These are phyloP conservation scores for Starmerella tilneyi DNA, from an alignment of 805 yeast genomes.

Conservation along the genomic window DNA sequence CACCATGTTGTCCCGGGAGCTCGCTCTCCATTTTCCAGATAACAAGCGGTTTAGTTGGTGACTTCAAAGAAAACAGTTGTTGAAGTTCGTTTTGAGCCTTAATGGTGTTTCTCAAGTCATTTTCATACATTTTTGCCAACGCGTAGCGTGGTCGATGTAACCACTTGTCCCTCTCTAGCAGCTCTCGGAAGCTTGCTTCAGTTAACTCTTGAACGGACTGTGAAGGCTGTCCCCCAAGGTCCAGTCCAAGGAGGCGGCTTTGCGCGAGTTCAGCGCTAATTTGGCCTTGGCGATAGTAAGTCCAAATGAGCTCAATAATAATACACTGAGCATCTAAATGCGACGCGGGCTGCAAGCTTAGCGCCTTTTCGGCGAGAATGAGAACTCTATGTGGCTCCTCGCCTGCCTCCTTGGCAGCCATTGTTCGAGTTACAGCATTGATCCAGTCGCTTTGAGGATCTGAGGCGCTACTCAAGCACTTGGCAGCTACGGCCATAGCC, in stretches of 20 bases:
- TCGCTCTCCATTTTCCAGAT: conserved; percentile 93
- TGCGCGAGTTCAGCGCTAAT: not conserved
- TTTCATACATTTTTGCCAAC: conserved; percentile 50
- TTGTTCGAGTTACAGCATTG: conserved; percentile 1
- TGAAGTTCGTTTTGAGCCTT: conserved; percentile 58
- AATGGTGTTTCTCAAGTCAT: conserved; percentile 42
- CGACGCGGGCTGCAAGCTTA: not conserved
- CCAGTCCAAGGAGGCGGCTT: not conserved
- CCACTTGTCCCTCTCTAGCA: conserved; percentile 72
- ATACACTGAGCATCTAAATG: conserved; percentile 9
- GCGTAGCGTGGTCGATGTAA: conserved; percentile 76
- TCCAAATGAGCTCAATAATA: conserved; percentile 8
- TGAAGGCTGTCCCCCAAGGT: not conserved
- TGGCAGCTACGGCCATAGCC: conserved; percentile 8
- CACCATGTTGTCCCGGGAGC: conserved; percentile 86
- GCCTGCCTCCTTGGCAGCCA: conserved; percentile 10
- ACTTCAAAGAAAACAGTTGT: conserved; percentile 51
- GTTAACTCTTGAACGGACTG: not conserved
- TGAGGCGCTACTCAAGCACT: conserved; percentile 8
- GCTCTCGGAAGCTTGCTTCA: conserved; percentile 1
- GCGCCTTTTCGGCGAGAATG: conserved; percentile 3
- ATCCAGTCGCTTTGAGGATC: conserved; percentile 15
- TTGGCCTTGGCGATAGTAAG: not conserved
- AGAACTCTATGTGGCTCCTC: not conserved
- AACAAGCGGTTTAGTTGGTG: conserved; percentile 54